phyloP scores from a whole-genome alignment of 495 filamentous ascomycete genomes.

The Neurospora sp. region DNA sequence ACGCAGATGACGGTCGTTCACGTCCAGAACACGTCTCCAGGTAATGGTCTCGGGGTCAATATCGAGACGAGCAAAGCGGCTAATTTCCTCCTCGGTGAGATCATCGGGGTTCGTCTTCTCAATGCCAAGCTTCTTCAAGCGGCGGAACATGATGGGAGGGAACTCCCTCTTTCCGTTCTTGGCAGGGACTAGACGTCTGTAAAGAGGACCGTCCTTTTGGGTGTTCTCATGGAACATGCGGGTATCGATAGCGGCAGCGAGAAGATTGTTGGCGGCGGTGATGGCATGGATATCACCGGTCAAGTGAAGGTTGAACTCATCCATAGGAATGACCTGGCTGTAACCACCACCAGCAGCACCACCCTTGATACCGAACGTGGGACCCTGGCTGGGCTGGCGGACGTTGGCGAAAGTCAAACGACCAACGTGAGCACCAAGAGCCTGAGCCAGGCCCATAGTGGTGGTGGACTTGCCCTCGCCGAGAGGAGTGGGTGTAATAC shows the following conservation, averaged over 20 bases:
- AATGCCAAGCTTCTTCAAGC: slow-evolving; percentile 89
- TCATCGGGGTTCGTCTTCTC: slow-evolving; percentile 88
- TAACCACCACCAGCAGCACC: slow-evolving; percentile 95
- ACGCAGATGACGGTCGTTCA: slow-evolving; percentile 90
- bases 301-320: slow-evolving; percentile 96
- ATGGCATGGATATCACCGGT: slow-evolving; percentile 98
- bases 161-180: slow-evolving; percentile 88
- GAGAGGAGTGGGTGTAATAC: slow-evolving; percentile 95
- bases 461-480: slow-evolving; percentile 98
- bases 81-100: slow-evolving; percentile 80
- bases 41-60: slow-evolving; percentile 97
- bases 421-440: slow-evolving; percentile 80
- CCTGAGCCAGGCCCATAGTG: slow-evolving; percentile 91
- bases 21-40: slow-evolving; percentile 91
- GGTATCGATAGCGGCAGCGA: slow-evolving; percentile 96
- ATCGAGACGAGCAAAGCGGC: slow-evolving; percentile 79
- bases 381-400: slow-evolving; percentile 90
- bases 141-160: slow-evolving; percentile 78
- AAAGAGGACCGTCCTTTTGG: slow-evolving; percentile 84
- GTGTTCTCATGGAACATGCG: slow-evolving; percentile 96
- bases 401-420: slow-evolving; percentile 92
- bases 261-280: slow-evolving; percentile 91
- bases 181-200: slow-evolving; percentile 74
- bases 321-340: slow-evolving; percentile 98
- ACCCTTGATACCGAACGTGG: slow-evolving; percentile 97